Evolutionary conservation across 2,329 filamentous ascomycete genomes (phyloP), one percentile per base, ranked within the genome.

Genomic region (Nothopassalora personata): DNA sequence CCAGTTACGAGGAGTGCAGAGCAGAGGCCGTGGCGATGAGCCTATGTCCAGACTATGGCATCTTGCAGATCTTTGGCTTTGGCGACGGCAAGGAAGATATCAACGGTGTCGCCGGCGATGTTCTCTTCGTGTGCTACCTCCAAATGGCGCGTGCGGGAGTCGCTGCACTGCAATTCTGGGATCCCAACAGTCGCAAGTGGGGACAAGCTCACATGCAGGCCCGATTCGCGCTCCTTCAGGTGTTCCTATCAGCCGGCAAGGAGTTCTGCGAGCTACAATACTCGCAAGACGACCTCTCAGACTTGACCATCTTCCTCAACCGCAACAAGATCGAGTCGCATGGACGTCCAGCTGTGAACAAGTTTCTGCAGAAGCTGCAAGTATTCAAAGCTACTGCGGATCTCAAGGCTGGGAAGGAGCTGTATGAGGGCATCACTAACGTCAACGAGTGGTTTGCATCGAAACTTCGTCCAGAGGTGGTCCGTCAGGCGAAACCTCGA

Each of bases 1-100:
- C 88, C 3, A 90, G 87, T 15, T 97, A 96, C 70, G 93, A 97
- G 75, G 93, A 97, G 75, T 97, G 93, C 73, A 86, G 93, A 57
- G 93, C 93, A 4, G 93, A 97, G 73, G 89, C 91, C 68, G 92
- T 97, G 10, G 93, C 92, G 54, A 96, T 97, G 91, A 87, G 86
- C 46, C 80, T 97, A 4, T 85, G 87, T 70, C 96, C 92, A 75
- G 92, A 97, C 69, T 96, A 96, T 71, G 82, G 85, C 10, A 90
- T 95, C 53, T 82, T 97, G 19, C 83, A 91, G 72, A 93, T 97
- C 70, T 97, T 97, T 67, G 92, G 92, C 28, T 94, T 93, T 61
- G 92, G 91, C 30, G 83, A 95, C 67, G 91, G 91, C 19, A 83
- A 77, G 18, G 76, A 81, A 54, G 82, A 96, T 68, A 87, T 96